These are phyloP conservation scores for Pichia exigua DNA, from an alignment of 805 yeast species.

Conservation along the genomic window DNA sequence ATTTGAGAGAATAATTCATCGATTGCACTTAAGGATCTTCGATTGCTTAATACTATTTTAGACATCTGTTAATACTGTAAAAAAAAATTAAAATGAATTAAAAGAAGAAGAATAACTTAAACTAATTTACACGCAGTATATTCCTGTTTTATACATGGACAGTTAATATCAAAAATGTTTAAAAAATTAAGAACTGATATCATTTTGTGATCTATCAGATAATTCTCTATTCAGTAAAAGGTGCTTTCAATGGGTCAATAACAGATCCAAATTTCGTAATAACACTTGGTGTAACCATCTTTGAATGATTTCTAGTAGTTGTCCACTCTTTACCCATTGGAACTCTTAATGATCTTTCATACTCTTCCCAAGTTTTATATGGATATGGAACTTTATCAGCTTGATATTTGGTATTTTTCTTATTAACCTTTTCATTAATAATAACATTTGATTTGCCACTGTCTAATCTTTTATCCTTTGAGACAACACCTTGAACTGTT, in stretches of 20 bases:
- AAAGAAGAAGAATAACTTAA: not conserved
- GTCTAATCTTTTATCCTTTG: constrained; percentile 68
- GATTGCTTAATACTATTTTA: not conserved
- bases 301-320: constrained; percentile 77
- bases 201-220: not conserved
- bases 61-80: not conserved
- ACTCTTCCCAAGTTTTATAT: constrained; percentile 86
- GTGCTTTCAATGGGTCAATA: constrained; percentile 85
- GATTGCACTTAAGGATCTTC: not conserved
- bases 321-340: constrained; percentile 99
- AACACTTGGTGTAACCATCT: constrained; percentile 81
- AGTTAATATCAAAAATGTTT: not conserved
- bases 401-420: constrained; percentile 78
- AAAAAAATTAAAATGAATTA: not conserved
- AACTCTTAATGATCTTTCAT: constrained; percentile 87
- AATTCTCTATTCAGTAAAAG: constrained; percentile 43
- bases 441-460: constrained; percentile 72
- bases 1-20: not conserved
- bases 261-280: constrained; percentile 81
- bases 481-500: constrained; percentile 69
- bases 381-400: constrained; percentile 93
- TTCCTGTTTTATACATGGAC: not conserved
- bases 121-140: not conserved
- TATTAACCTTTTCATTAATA: constrained; percentile 79
- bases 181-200: not conserved